Percentiles rank a stretch among this genome's conserved stretches.
Evolutionary conservation across 805 yeast species (phyloP).

Genomic region (Saccharomycopsis capsularis): DNA sequence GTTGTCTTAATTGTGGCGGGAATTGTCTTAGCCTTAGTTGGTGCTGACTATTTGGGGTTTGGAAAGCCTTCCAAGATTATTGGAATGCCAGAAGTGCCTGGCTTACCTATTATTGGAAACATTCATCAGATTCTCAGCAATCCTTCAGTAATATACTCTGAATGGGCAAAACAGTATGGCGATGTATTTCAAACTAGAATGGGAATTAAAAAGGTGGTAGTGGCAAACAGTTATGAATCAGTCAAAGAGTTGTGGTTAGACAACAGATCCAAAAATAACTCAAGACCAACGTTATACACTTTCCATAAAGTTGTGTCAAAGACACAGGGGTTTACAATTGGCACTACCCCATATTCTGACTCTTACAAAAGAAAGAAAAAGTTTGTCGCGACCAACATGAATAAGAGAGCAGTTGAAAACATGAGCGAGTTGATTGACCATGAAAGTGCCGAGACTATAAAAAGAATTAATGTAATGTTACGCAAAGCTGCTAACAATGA

Average conservation of each 20-base stretch:
- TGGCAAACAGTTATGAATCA: slow-evolving; percentile 59
- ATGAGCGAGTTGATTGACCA: slow-evolving; percentile 32
- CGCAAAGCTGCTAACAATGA: slow-evolving; percentile 26
- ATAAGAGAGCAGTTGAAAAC: slow-evolving; percentile 30
- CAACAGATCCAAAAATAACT: slow-evolving; percentile 46
- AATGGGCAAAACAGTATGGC: slow-evolving; percentile 40
- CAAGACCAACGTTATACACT: slow-evolving; percentile 60
- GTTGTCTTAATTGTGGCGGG: too few relatives aligned
- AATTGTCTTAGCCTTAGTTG: not conserved
- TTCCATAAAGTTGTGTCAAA: slow-evolving; percentile 57
- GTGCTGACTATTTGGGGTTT: slow-evolving; percentile 12
- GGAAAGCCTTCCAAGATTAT: slow-evolving; percentile 29
- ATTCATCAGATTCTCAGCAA: slow-evolving; percentile 37
- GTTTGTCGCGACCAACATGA: slow-evolving; percentile 38
- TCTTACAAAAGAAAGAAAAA: slow-evolving; percentile 43
- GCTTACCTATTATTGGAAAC: slow-evolving; percentile 48
- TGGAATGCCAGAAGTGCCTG: slow-evolving; percentile 38
- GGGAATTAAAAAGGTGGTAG: slow-evolving; percentile 50
- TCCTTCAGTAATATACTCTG: slow-evolving; percentile 43
- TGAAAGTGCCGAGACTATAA: slow-evolving; percentile 31
- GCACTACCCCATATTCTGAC: slow-evolving; percentile 54
- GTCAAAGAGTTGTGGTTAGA: slow-evolving; percentile 48
- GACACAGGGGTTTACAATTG: slow-evolving; percentile 53
- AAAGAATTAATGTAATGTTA: slow-evolving; percentile 21
- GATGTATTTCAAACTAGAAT: slow-evolving; percentile 55